These are phyloP conservation scores for Solanum lycopersicoides DNA, from an alignment of 257 asterid genomes.

Conservation along the genomic window DNA sequence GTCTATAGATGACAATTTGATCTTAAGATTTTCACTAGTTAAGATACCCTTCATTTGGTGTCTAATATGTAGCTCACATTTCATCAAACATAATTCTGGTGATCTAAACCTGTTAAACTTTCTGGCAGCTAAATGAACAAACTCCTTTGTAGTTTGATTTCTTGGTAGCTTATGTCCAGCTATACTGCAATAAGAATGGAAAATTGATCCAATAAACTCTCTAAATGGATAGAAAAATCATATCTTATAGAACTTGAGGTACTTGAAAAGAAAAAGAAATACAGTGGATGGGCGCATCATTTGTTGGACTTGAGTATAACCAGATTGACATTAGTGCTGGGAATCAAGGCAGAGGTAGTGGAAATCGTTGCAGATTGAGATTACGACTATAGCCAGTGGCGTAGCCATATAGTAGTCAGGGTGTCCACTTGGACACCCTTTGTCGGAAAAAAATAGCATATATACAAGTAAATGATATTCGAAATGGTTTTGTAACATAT, in stretches of 20 bases:
- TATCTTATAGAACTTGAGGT: not conserved
- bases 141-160: not conserved
- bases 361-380: not conserved
- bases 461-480: too few species aligned
- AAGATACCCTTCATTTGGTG: not conserved
- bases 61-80: not conserved
- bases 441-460: too few species aligned
- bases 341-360: not conserved
- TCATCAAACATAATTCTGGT: not conserved
- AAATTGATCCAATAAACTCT: not conserved
- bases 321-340: not conserved
- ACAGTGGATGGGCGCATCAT: not conserved
- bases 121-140: not conserved
- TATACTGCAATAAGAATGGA: not conserved
- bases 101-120: not conserved
- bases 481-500: too few species aligned
- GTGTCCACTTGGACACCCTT: too few species aligned
- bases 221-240: not conserved
- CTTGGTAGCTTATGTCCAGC: not conserved
- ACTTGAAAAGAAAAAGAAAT: not conserved
- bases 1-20: not conserved
- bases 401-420: too few species aligned
- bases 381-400: not conserved
- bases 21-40: not conserved
- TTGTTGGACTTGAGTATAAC: not conserved